Percentiles rank a stretch among this genome's conserved stretches.
These are phyloP conservation scores for Aspergillus olivimuriae DNA, from an alignment of 495 filamentous ascomycete genomes.

Conservation along the genomic window DNA sequence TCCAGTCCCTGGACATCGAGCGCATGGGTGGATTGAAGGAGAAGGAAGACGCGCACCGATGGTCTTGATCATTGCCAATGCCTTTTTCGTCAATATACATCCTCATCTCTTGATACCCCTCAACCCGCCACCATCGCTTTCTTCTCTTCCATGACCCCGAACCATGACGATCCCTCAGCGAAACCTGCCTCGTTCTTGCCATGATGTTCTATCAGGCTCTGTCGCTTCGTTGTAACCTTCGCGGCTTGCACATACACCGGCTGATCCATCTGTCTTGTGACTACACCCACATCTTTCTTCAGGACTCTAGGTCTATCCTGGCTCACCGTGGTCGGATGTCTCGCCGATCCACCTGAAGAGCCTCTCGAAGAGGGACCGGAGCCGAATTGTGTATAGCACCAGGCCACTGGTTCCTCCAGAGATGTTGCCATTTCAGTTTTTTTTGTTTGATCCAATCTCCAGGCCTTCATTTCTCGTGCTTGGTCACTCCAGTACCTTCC, in stretches of 20 bases:
- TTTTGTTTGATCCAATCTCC: slow-evolving; percentile 5
- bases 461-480: slow-evolving; percentile 24
- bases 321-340: not conserved
- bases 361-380: slow-evolving; percentile 9
- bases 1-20: slow-evolving; percentile 89
- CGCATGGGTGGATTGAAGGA: slow-evolving; percentile 93
- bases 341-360: slow-evolving; percentile 1
- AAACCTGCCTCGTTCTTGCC: slow-evolving; percentile 18
- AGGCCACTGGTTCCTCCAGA: slow-evolving; percentile 22
- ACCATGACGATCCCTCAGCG: slow-evolving; percentile 35
- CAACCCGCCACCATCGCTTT: slow-evolving; percentile 4
- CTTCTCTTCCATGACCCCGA: slow-evolving; percentile 25
- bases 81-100: slow-evolving; percentile 2
- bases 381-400: slow-evolving; percentile 29
- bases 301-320: not conserved
- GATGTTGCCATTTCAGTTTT: slow-evolving; percentile 12
- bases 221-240: slow-evolving; percentile 14
- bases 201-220: slow-evolving; percentile 17
- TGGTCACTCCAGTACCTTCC: slow-evolving; percentile 26
- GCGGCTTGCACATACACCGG: slow-evolving; percentile 35
- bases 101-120: slow-evolving; percentile 7
- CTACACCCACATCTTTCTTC: slow-evolving; percentile 6
- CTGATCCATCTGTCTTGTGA: slow-evolving; percentile 13
- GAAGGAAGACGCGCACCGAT: slow-evolving; percentile 51
- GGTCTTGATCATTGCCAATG: slow-evolving; percentile 20